Conservation (phyloP, 2,329 filamentous ascomycete genomes). For the Anisogramma anomala region DNA sequence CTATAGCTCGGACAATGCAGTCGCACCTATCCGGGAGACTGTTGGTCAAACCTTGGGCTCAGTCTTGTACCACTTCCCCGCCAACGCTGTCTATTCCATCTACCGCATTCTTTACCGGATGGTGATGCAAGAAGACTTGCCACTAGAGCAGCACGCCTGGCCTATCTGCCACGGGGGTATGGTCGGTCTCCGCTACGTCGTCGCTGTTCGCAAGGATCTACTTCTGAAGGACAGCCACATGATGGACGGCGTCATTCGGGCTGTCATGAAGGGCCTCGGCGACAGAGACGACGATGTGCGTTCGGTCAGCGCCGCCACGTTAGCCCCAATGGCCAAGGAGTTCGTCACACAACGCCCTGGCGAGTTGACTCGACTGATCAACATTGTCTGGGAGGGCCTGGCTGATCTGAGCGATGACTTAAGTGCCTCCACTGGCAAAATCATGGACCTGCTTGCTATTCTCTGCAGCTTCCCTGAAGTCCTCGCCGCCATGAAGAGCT, state of each 20-base stretch:
- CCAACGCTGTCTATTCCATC: constrained; percentile 67
- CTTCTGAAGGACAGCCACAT: constrained; percentile 72
- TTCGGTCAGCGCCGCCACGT: constrained; percentile 90
- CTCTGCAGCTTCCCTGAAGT: constrained; percentile 92
- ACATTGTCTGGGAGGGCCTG: constrained; percentile 94
- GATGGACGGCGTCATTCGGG: constrained; percentile 83
- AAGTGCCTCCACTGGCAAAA: constrained; percentile 91
- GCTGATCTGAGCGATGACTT: constrained; percentile 95
- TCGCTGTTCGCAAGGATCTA: constrained; percentile 87
- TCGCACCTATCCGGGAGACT: constrained; percentile 90
- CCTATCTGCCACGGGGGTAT: constrained; percentile 96
- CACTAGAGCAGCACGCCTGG: constrained; percentile 67
- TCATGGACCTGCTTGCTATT: constrained; percentile 95
- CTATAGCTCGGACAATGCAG: constrained; percentile 93
- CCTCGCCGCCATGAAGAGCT: constrained; percentile 83
- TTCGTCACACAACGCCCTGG: constrained; percentile 76
- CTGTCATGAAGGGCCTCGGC: constrained; percentile 88
- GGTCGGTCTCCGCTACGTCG: constrained; percentile 90
- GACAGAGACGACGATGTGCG: constrained; percentile 93
- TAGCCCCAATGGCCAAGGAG: constrained; percentile 92
- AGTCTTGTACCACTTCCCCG: constrained; percentile 70
- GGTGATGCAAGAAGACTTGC: constrained; percentile 80
- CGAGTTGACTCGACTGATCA: constrained; percentile 70
- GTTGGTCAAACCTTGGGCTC: constrained; percentile 89
- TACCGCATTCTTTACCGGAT: constrained; percentile 78